These are phyloP conservation scores for Cyclaneusma minus DNA, from an alignment of 2,329 filamentous ascomycete genomes.

Conservation along the genomic window DNA sequence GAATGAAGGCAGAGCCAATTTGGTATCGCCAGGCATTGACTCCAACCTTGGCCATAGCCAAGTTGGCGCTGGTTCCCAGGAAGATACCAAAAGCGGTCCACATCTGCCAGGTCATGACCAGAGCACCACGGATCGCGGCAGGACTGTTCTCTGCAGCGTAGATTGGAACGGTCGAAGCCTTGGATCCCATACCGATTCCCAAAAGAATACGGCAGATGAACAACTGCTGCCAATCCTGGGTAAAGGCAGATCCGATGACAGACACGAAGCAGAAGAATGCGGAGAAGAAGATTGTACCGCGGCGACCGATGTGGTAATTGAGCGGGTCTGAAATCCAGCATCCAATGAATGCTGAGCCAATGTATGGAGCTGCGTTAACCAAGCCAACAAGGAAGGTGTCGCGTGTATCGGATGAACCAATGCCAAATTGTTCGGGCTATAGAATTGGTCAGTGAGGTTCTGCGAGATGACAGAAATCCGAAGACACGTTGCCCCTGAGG, in stretches of 20 bases:
- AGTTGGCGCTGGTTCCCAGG: slow-evolving; percentile 43
- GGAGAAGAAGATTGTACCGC: slow-evolving; percentile 60
- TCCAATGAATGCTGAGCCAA: slow-evolving; percentile 35
- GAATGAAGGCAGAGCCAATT: slow-evolving; percentile 48
- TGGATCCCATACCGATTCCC: slow-evolving; percentile 64
- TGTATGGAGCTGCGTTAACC: slow-evolving; percentile 41
- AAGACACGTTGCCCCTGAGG: slow-evolving; percentile 8
- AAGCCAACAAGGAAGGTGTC: slow-evolving; percentile 42
- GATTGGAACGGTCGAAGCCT: slow-evolving; percentile 54
- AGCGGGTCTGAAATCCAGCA: slow-evolving; percentile 54
- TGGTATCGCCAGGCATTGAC: slow-evolving; percentile 45
- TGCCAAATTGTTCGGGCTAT: slow-evolving; percentile 27
- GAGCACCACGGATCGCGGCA: slow-evolving; percentile 51
- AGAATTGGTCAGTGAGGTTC: slow-evolving; percentile 49
- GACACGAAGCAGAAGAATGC: slow-evolving; percentile 58
- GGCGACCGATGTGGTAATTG: slow-evolving; percentile 47
- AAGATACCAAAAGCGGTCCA: slow-evolving; percentile 50
- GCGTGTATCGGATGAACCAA: slow-evolving; percentile 19
- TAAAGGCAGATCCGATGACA: slow-evolving; percentile 56
- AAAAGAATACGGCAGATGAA: slow-evolving; percentile 49
- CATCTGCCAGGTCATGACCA: slow-evolving; percentile 75
- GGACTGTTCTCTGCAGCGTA: slow-evolving; percentile 64
- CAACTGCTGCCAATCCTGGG: slow-evolving; percentile 56
- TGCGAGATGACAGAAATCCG: slow-evolving; percentile 24
- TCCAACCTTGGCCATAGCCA: slow-evolving; percentile 36